phyloP scores from a whole-genome alignment of 2,329 filamentous ascomycete species.

The Venturia aucupariae region DNA sequence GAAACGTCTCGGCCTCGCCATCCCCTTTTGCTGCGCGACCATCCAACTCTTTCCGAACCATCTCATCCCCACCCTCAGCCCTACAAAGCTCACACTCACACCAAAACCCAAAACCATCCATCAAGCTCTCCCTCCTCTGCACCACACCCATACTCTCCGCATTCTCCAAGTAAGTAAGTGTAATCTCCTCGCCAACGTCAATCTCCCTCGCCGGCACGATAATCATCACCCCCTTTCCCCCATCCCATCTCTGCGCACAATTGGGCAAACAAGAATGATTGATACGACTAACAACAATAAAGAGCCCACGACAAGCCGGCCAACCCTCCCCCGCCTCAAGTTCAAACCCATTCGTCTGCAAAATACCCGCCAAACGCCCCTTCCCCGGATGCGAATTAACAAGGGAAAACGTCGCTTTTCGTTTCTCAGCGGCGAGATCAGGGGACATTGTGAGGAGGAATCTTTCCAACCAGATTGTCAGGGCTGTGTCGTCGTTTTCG shows the following conservation, averaged over 20 bases:
- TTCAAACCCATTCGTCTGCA: neutral
- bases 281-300: neutral
- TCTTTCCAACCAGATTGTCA: neutral
- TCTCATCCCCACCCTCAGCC: neutral
- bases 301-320: neutral
- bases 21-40: too few relatives aligned
- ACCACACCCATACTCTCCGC: neutral
- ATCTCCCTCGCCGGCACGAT: neutral
- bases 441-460: neutral
- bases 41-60: neutral
- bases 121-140: neutral
- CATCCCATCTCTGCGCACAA: slow-evolving; percentile 1
- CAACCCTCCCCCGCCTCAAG: neutral
- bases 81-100: neutral
- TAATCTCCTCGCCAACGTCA: neutral
- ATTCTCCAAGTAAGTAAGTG: neutral
- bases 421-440: neutral
- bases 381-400: neutral
- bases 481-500: neutral
- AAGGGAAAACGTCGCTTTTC: neutral
- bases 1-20: neutral
- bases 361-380: neutral
- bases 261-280: slow-evolving; percentile 1
- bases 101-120: slow-evolving; percentile 1
- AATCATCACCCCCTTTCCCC: neutral